Conservation (phyloP, 371 early-diverging fungal species). For the Rhizopus arrhizus region DNA sequence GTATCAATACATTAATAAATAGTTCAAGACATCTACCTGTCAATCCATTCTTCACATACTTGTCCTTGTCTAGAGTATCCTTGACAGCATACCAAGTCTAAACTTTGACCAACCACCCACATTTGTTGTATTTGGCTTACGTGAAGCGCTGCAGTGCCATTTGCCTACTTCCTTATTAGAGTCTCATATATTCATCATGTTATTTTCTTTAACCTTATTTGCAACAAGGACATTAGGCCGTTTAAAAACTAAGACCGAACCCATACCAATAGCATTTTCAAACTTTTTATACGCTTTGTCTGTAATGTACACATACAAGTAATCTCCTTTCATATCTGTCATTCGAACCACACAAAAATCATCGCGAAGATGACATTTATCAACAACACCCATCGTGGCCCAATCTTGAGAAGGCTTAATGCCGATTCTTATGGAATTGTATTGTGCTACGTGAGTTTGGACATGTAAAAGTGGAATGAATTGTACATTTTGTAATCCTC, state of each 20-base stretch:
- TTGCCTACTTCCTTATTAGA: neutral
- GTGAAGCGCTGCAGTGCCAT: constrained; percentile 29
- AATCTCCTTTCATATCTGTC: constrained; percentile 35
- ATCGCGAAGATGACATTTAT: constrained; percentile 20
- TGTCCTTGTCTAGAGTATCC: constrained; percentile 21
- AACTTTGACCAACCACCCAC: constrained; percentile 40
- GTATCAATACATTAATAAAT: neutral
- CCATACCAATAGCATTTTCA: constrained; percentile 25
- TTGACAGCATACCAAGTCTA: constrained; percentile 37
- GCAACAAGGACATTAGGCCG: constrained; percentile 31
- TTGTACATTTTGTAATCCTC: constrained; percentile 13
- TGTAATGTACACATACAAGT: constrained; percentile 32
- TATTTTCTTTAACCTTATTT: neutral
- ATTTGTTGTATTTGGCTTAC: constrained; percentile 35
- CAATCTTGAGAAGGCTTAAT: constrained; percentile 36
- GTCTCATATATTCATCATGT: neutral
- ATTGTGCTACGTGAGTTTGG: constrained; percentile 8
- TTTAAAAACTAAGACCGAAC: constrained; percentile 32
- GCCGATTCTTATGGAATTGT: constrained; percentile 34
- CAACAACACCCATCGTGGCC: constrained; percentile 42
- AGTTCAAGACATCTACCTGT: constrained; percentile 21
- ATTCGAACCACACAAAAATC: constrained; percentile 33
- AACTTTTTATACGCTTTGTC: constrained; percentile 31
- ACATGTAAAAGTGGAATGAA: constrained; percentile 22
- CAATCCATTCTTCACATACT: constrained; percentile 42